Evolutionary conservation across 1,139 yeast genomes (phyloP).

Genomic region (Geotrichum aggregatum): DNA sequence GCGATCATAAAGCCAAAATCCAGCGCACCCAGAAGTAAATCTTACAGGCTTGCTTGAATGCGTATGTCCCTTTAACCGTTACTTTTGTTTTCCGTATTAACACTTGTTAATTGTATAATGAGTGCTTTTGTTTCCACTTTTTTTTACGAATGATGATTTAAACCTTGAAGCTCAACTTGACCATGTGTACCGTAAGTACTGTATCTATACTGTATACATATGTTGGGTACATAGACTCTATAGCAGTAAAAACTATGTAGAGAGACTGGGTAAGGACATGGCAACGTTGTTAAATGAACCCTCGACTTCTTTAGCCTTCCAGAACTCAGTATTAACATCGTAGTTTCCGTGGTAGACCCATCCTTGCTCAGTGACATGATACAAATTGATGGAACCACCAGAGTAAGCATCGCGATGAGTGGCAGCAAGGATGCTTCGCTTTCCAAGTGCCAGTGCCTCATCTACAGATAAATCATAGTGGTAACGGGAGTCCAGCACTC

Average conservation of each 20-base stretch:
- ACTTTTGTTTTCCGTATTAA: not conserved
- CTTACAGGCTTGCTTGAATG: no score
- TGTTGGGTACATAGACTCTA: no score
- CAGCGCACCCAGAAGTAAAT: slow-evolving; percentile 3
- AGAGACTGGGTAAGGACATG: slow-evolving; percentile 19
- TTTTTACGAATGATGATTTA: not conserved
- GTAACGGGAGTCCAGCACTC: slow-evolving; percentile 90
- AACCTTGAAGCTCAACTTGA: not conserved
- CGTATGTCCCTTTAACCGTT: no score
- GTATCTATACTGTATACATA: not conserved
- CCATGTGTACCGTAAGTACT: not conserved
- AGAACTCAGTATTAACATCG: slow-evolving; percentile 86
- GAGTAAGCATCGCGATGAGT: slow-evolving; percentile 98
- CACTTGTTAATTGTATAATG: no score
- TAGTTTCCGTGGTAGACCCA: slow-evolving; percentile 96
- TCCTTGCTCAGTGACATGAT: slow-evolving; percentile 88
- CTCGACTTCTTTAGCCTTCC: slow-evolving; percentile 87
- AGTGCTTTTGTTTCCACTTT: not conserved
- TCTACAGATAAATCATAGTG: slow-evolving; percentile 86
- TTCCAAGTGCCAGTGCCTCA: slow-evolving; percentile 90
- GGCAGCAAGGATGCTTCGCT: slow-evolving; percentile 94
- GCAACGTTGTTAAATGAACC: slow-evolving; percentile 87
- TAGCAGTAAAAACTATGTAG: not conserved
- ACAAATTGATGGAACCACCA: slow-evolving; percentile 93
- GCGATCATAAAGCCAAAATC: slow-evolving; percentile 1